Percentiles rank a stretch among this genome's conserved stretches.
phyloP scores from a whole-genome alignment of 1,284 basidiomycete genomes.

The Somion occarium region DNA sequence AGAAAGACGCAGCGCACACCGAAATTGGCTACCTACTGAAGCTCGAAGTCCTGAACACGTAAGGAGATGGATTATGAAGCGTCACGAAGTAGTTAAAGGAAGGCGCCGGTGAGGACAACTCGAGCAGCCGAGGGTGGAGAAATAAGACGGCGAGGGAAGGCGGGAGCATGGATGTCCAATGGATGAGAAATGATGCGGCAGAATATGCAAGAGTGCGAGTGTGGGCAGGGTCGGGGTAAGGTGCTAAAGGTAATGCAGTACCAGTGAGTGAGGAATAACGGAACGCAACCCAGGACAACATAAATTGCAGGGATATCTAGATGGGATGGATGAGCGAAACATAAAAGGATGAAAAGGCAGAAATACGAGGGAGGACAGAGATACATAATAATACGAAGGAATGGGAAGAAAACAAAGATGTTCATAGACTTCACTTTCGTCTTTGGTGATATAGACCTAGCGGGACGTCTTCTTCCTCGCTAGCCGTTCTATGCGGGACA shows the following conservation, averaged over 20 bases:
- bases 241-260: no score
- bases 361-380: slow-evolving; percentile 1
- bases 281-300: slow-evolving; percentile 10
- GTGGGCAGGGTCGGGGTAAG: no score
- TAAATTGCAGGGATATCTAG: slow-evolving; percentile 20
- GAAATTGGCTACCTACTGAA: not conserved
- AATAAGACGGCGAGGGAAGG: not conserved
- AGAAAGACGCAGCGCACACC: not conserved
- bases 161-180: not conserved
- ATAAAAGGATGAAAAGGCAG: slow-evolving; percentile 3
- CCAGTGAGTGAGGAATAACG: not conserved
- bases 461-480: slow-evolving; percentile 73
- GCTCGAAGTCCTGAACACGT: no score
- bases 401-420: slow-evolving; percentile 1
- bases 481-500: slow-evolving; percentile 32
- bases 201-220: no score
- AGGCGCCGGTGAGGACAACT: no score
- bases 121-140: no score
- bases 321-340: slow-evolving; percentile 12
- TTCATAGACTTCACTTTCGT: slow-evolving; percentile 25
- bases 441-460: slow-evolving; percentile 72
- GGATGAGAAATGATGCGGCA: not conserved
- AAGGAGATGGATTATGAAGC: no score
- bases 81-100: no score
- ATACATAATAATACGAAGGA: slow-evolving; percentile 7